Conservation (phyloP, 164 flowering plant species). For the Kingdonia uniflora region DNA sequence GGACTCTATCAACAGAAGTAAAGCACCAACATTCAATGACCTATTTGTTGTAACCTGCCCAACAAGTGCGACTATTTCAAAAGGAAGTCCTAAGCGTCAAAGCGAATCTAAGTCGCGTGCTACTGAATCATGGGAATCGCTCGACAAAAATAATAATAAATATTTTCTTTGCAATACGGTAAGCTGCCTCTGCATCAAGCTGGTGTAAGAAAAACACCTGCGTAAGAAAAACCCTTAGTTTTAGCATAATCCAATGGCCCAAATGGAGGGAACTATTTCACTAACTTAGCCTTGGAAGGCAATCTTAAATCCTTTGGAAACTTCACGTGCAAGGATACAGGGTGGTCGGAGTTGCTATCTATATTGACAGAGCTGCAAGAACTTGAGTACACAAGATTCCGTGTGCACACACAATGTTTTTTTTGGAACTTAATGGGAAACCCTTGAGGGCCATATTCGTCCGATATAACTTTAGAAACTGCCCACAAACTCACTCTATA, state of each 20-base stretch:
- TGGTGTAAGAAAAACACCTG: conserved; percentile 18
- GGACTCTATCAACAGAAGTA: no score
- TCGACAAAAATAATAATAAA: no score
- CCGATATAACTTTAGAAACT: neutral
- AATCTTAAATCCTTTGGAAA: conserved; percentile 22
- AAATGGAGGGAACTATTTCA: conserved; percentile 16
- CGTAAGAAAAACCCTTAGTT: conserved; percentile 13
- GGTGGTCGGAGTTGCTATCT: neutral
- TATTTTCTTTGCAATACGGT: conserved; percentile 15
- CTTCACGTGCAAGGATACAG: conserved; percentile 20
- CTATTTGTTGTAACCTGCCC: no score
- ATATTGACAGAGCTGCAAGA: conserved; percentile 1
- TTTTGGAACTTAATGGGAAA: neutral
- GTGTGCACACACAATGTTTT: neutral
- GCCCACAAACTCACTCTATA: neutral
- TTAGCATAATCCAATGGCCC: conserved; percentile 17
- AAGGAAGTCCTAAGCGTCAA: no score
- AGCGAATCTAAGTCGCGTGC: no score
- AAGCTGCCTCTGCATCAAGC: conserved; percentile 24
- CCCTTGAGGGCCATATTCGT: conserved; percentile 1
- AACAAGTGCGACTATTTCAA: no score
- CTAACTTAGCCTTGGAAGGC: conserved; percentile 20
- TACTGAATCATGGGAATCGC: no score
- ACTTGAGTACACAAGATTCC: conserved; percentile 5
- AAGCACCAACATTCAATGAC: no score